Conservation (phyloP, 306 rosid genomes). For the Echinosophora koreensis region DNA sequence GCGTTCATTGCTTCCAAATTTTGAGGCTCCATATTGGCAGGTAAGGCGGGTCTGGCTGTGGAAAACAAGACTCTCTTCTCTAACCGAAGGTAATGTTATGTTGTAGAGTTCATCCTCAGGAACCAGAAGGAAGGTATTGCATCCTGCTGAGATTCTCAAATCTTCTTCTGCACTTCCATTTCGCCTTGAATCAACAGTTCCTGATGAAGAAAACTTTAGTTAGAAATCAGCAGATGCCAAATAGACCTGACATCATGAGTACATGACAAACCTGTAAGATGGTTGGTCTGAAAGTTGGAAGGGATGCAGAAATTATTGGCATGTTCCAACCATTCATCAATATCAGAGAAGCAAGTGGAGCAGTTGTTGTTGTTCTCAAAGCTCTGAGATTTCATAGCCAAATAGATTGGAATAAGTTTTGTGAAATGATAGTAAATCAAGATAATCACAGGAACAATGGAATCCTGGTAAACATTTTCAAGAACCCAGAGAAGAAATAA, state of each 20-base stretch:
- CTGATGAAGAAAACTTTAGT: background rate
- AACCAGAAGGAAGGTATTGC: conserved; percentile 18
- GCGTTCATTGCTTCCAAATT: conserved; percentile 17
- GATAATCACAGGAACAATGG: background rate
- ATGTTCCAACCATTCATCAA: conserved; percentile 63
- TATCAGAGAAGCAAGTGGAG: conserved; percentile 47
- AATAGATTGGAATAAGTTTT: background rate
- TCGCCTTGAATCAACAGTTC: background rate
- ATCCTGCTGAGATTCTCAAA: conserved; percentile 43
- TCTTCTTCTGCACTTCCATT: conserved; percentile 29
- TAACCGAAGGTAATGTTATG: conserved; percentile 44
- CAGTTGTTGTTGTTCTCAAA: conserved; percentile 24
- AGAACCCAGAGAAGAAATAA: conserved; percentile 37
- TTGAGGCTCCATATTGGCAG: conserved; percentile 33
- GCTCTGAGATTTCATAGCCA: conserved; percentile 45
- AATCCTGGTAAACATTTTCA: background rate
- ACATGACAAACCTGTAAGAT: conserved; percentile 47
- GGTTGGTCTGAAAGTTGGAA: conserved; percentile 36
- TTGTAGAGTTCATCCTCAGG: conserved; percentile 43
- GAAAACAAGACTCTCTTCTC: conserved; percentile 55
- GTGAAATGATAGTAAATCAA: conserved; percentile 7
- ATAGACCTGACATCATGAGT: background rate
- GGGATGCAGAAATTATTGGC: conserved; percentile 47
- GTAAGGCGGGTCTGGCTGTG: conserved; percentile 47
- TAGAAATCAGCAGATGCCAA: background rate